phyloP scores from a whole-genome alignment of 2,329 filamentous ascomycete genomes.

The Leptodontidium sp. region DNA sequence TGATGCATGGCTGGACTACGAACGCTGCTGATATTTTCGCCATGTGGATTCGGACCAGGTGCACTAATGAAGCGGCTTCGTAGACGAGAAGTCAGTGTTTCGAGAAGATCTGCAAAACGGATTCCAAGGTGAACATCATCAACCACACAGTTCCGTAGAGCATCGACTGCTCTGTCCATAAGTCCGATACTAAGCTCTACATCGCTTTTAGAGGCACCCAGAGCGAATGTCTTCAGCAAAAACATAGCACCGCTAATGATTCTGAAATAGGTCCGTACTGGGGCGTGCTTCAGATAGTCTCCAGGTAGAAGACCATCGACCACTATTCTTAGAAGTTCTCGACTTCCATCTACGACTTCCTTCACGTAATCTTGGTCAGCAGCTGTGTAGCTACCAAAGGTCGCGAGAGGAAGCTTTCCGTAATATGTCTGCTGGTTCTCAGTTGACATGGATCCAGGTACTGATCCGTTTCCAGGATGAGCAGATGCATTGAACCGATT shows the following conservation, averaged over 20 bases:
- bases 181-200: slow-evolving; percentile 78
- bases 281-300: slow-evolving; percentile 82
- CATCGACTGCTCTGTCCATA: slow-evolving; percentile 78
- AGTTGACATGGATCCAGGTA: slow-evolving; percentile 59
- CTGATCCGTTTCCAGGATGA: slow-evolving; percentile 49
- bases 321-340: slow-evolving; percentile 79
- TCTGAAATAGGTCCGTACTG: slow-evolving; percentile 84
- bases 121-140: slow-evolving; percentile 89
- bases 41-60: slow-evolving; percentile 53
- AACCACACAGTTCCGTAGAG: slow-evolving; percentile 79
- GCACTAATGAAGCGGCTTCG: slow-evolving; percentile 77
- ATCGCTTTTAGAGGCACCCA: slow-evolving; percentile 81
- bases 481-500: slow-evolving; percentile 47
- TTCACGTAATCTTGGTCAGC: slow-evolving; percentile 77
- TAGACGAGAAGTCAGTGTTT: slow-evolving; percentile 77
- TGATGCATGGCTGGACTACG: slow-evolving; percentile 45
- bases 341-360: slow-evolving; percentile 79
- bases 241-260: slow-evolving; percentile 90
- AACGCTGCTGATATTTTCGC: slow-evolving; percentile 30
- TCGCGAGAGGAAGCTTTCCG: slow-evolving; percentile 69
- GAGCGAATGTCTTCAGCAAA: slow-evolving; percentile 82
- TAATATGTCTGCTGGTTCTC: slow-evolving; percentile 69
- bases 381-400: slow-evolving; percentile 68
- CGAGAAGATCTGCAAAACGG: slow-evolving; percentile 82
- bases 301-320: slow-evolving; percentile 78